phyloP scores from a whole-genome alignment of 2,329 filamentous ascomycete species.

The Claviceps pusilla region DNA sequence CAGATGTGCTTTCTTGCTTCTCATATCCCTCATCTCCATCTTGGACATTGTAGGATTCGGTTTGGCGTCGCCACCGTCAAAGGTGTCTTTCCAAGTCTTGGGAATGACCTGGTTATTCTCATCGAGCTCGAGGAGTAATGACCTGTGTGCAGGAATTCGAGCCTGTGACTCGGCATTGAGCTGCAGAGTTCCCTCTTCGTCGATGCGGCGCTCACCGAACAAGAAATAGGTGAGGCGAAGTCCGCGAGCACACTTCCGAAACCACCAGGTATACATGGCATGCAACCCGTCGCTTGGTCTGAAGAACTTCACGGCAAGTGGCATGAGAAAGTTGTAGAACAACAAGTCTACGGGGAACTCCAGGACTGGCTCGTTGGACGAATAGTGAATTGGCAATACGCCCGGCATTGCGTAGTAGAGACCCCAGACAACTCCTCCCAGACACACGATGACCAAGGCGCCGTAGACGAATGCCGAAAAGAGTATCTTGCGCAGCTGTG shows the following conservation, averaged over 20 bases:
- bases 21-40: slow-evolving; percentile 22
- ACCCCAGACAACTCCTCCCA: slow-evolving; percentile 94
- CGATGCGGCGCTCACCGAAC: slow-evolving; percentile 65
- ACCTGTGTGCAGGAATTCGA: slow-evolving; percentile 22
- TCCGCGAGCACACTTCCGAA: slow-evolving; percentile 65
- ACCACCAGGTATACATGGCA: slow-evolving; percentile 90
- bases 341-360: slow-evolving; percentile 90
- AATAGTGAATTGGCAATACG: slow-evolving; percentile 84
- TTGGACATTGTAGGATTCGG: slow-evolving; percentile 21
- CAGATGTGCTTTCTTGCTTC: slow-evolving; percentile 28
- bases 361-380: slow-evolving; percentile 77
- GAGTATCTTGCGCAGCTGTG: slow-evolving; percentile 86
- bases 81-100: slow-evolving; percentile 43
- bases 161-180: slow-evolving; percentile 23
- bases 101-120: slow-evolving; percentile 27
- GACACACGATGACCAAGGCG: slow-evolving; percentile 76
- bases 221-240: slow-evolving; percentile 83
- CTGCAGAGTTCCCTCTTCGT: slow-evolving; percentile 63
- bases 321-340: slow-evolving; percentile 95
- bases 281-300: slow-evolving; percentile 75
- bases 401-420: slow-evolving; percentile 50
- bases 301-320: slow-evolving; percentile 68
- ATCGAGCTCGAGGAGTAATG: slow-evolving; percentile 32
- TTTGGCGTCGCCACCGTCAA: slow-evolving; percentile 33
- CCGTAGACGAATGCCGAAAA: slow-evolving; percentile 96